Evolutionary conservation across 352 stramenopile genomes (phyloP).

Genomic region (Pythium coloratum): DNA sequence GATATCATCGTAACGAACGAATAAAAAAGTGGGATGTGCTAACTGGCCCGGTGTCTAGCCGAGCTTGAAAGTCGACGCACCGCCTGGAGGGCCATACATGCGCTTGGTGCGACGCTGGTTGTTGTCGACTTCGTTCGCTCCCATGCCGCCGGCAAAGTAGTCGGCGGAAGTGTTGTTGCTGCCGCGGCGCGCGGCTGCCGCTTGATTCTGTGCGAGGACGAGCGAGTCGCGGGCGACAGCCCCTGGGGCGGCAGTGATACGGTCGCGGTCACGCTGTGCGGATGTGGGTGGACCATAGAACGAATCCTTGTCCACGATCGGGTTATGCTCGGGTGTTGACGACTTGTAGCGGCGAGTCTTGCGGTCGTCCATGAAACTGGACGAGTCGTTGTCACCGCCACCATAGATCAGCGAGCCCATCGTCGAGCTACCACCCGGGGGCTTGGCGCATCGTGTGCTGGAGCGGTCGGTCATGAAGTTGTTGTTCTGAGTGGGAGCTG

Average conservation of each 20-base stretch:
- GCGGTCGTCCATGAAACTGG: conserved; percentile 54
- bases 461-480: conserved; percentile 47
- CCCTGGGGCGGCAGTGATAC: conserved; percentile 38
- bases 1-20: conserved; percentile 7
- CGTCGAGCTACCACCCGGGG: conserved; percentile 45
- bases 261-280: conserved; percentile 44
- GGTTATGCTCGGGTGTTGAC: conserved; percentile 39
- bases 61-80: conserved; percentile 49
- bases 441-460: conserved; percentile 45
- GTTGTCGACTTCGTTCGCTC: conserved; percentile 28
- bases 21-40: neutral
- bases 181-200: conserved; percentile 20
- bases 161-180: conserved; percentile 29
- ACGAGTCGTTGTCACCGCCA: conserved; percentile 21
- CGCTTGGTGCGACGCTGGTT: conserved; percentile 37
- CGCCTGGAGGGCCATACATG: conserved; percentile 45
- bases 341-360: conserved; percentile 45
- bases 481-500: conserved; percentile 36
- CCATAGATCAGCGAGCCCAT: conserved; percentile 56
- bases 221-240: conserved; percentile 40
- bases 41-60: conserved; percentile 26
- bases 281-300: conserved; percentile 42
- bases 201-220: conserved; percentile 19
- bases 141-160: conserved; percentile 44
- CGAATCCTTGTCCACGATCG: conserved; percentile 41